Conservation (phyloP, 1,284 basidiomycete genomes). For the Ustilago sp. region DNA sequence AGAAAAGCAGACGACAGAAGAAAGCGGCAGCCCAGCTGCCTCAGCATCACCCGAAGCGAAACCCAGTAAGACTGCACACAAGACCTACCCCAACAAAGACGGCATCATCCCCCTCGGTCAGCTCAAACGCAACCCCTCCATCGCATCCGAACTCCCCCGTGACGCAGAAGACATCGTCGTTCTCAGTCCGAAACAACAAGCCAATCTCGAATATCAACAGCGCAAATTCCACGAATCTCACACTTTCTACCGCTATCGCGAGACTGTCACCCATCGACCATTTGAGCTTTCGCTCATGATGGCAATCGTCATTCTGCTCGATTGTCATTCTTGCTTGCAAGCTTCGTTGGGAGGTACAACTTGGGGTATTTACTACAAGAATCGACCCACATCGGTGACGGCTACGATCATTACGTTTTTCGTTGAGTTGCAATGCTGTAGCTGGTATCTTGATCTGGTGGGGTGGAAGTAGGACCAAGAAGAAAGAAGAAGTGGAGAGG, state of each 20-base stretch:
- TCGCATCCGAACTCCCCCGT: slow-evolving; percentile 60
- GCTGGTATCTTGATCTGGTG: slow-evolving; percentile 83
- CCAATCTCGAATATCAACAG: slow-evolving; percentile 64
- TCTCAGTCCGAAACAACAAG: slow-evolving; percentile 63
- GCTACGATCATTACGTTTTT: slow-evolving; percentile 80
- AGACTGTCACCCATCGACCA: slow-evolving; percentile 84
- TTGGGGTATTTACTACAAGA: slow-evolving; percentile 76
- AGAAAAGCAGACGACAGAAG: background rate
- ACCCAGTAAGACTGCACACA: slow-evolving; percentile 1
- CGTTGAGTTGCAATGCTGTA: slow-evolving; percentile 84
- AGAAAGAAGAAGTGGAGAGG: slow-evolving; percentile 79
- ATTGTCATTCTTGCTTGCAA: slow-evolving; percentile 71
- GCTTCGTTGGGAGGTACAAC: slow-evolving; percentile 77
- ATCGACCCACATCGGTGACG: slow-evolving; percentile 73
- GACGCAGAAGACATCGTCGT: slow-evolving; percentile 62
- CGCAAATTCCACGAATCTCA: slow-evolving; percentile 67
- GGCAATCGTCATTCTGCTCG: slow-evolving; percentile 57
- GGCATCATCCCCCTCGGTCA: slow-evolving; percentile 47
- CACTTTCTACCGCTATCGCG: slow-evolving; percentile 85
- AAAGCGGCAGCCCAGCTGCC: background rate
- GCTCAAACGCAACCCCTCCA: slow-evolving; percentile 59
- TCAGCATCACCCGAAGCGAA: background rate
- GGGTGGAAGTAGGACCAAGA: slow-evolving; percentile 82
- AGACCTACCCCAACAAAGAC: slow-evolving; percentile 41
- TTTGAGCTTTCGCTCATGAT: slow-evolving; percentile 74